A percentile compares a stretch with the other conserved stretches of the same genome.
phyloP scores from a whole-genome alignment of 2,329 filamentous ascomycete genomes.

The Hymenoscyphus salicellus region DNA sequence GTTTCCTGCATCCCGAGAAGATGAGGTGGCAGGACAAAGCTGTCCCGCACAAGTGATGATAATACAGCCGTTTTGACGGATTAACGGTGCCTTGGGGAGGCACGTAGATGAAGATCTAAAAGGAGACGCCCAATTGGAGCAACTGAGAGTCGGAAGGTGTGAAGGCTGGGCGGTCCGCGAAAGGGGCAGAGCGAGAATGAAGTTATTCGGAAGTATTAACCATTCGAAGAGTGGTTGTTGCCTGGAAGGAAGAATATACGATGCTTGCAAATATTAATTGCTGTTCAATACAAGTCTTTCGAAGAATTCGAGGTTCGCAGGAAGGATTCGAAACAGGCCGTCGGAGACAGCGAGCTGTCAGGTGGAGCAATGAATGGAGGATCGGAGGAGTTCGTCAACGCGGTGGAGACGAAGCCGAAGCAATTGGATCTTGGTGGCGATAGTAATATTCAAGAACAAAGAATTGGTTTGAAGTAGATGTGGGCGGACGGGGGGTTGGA shows the following conservation, averaged over 20 bases:
- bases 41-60: constrained; percentile 76
- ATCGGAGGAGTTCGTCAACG: neutral
- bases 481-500: constrained; percentile 29
- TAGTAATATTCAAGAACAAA: constrained; percentile 35
- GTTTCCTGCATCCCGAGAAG: constrained; percentile 90
- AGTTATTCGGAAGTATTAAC: constrained; percentile 12
- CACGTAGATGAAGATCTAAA: constrained; percentile 34
- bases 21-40: constrained; percentile 77
- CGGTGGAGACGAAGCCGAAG: neutral
- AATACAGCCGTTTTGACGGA: constrained; percentile 78
- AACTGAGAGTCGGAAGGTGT: constrained; percentile 9
- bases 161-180: neutral
- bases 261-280: constrained; percentile 24
- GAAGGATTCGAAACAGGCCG: neutral
- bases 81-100: constrained; percentile 43
- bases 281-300: constrained; percentile 22
- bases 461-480: constrained; percentile 31
- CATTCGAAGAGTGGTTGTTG: constrained; percentile 13
- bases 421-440: constrained; percentile 3
- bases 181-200: neutral
- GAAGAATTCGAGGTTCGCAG: neutral
- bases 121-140: constrained; percentile 19
- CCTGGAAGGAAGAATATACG: constrained; percentile 15
- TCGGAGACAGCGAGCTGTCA: neutral
- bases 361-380: neutral